phyloP scores from a whole-genome alignment of 148 eudicot species.

The Chenopodium formosanum region DNA sequence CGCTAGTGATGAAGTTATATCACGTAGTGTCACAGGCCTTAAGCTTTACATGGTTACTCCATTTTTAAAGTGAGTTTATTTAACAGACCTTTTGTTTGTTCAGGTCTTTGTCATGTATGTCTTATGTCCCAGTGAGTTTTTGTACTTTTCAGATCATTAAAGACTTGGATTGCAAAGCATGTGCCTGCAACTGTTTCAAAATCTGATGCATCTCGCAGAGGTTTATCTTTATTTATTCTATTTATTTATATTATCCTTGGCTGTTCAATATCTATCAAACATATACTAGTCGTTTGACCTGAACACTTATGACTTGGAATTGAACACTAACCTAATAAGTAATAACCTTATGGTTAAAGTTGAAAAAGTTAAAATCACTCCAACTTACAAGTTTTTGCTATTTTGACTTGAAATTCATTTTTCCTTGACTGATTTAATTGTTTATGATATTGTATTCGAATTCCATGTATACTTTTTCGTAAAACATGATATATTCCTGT shows the following conservation, averaged over 20 bases:
- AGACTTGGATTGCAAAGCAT: conserved; percentile 72
- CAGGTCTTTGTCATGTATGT: not conserved
- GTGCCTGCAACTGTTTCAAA: conserved; percentile 54
- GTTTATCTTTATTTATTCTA: conserved; percentile 32
- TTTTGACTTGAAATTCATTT: not conserved
- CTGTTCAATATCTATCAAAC: not conserved
- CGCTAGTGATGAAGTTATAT: conserved; percentile 78
- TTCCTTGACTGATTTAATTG: too few species aligned
- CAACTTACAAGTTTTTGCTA: not conserved
- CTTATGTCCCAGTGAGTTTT: conserved; percentile 7
- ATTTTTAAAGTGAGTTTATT: conserved; percentile 64
- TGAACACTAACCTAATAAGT: not conserved
- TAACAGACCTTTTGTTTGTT: conserved; percentile 1
- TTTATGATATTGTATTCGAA: too few species aligned
- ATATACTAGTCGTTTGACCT: not conserved
- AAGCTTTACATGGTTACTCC: conserved; percentile 99
- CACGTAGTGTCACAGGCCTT: conserved; percentile 86
- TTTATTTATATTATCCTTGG: not conserved
- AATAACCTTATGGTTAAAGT: not conserved
- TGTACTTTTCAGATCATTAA: conserved; percentile 59
- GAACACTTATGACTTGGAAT: not conserved
- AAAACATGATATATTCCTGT: too few species aligned
- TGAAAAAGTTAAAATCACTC: too few species aligned
- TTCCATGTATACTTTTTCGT: not conserved
- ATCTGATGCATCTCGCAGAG: conserved; percentile 56